phyloP scores from a whole-genome alignment of 2,329 filamentous ascomycete species.

The Phaeosphaeria sp. region DNA sequence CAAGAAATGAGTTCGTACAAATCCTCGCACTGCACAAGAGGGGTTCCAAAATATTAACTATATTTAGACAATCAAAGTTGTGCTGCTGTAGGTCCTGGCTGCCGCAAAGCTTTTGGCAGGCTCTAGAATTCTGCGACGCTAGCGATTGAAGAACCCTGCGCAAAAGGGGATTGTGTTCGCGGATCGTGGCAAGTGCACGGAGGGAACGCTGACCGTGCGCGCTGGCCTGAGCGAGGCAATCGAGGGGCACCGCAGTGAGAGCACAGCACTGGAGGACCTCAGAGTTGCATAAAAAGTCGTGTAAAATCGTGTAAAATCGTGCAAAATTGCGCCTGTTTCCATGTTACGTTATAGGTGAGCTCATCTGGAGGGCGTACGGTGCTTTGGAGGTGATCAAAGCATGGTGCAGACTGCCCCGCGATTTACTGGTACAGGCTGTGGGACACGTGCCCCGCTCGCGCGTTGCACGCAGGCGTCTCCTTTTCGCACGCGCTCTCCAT shows the following conservation, averaged over 20 bases:
- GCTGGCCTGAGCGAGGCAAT: conserved; percentile 6
- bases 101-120: neutral
- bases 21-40: conserved; percentile 69
- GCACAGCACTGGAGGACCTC: neutral
- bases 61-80: conserved; percentile 17
- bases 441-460: conserved; percentile 13
- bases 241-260: neutral
- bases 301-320: too few relatives aligned
- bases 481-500: neutral
- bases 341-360: neutral
- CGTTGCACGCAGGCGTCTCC: neutral
- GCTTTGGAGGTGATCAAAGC: neutral
- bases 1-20: conserved; percentile 78
- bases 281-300: too few relatives aligned
- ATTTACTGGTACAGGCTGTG: conserved; percentile 2
- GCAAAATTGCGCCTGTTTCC: neutral
- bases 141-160: neutral
- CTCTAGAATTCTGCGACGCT: neutral
- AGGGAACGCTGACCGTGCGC: conserved; percentile 11
- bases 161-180: neutral
- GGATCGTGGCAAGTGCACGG: neutral
- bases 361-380: neutral
- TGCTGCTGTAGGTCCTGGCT: neutral
- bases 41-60: conserved; percentile 9
- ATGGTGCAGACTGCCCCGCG: conserved; percentile 1